Percentiles rank a stretch among this genome's conserved stretches.
These are phyloP conservation scores for Dothiorella sarmentorum DNA, from an alignment of 2,329 filamentous ascomycete species.

Conservation along the genomic window DNA sequence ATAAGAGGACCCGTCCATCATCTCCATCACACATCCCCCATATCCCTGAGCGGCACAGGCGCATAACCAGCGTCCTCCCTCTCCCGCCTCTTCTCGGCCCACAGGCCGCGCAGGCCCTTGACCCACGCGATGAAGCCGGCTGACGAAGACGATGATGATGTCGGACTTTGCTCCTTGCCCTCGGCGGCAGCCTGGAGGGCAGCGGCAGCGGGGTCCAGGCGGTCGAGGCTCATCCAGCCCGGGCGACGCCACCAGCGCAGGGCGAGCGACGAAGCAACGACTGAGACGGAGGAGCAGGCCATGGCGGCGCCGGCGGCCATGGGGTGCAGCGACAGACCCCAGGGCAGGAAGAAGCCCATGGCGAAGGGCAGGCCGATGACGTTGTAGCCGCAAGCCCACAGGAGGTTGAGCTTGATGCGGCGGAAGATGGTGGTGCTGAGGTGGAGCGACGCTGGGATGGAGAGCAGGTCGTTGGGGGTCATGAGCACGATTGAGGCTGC, in stretches of 20 bases:
- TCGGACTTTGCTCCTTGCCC: too few relatives aligned
- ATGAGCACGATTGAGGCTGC: conserved; percentile 95
- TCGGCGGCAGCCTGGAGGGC: background rate
- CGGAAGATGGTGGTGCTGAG: conserved; percentile 82
- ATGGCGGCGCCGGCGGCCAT: conserved; percentile 95
- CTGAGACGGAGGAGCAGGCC: conserved; percentile 85
- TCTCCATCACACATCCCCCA: conserved; percentile 29
- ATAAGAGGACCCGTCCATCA: too few relatives aligned
- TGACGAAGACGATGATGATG: too few relatives aligned
- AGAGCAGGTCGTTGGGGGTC: conserved; percentile 85
- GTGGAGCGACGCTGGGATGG: conserved; percentile 82
- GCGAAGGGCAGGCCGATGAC: conserved; percentile 86
- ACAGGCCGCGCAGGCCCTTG: conserved; percentile 29
- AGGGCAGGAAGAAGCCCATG: conserved; percentile 91
- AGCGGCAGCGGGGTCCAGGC: conserved; percentile 47
- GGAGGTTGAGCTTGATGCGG: conserved; percentile 89
- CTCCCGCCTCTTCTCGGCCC: conserved; percentile 35
- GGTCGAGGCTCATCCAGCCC: conserved; percentile 75
- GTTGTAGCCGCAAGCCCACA: conserved; percentile 94
- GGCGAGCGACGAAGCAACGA: conserved; percentile 78
- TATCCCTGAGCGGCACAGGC: conserved; percentile 41
- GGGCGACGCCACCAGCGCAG: conserved; percentile 85
- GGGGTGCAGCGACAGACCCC: conserved; percentile 83
- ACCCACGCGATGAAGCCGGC: background rate
- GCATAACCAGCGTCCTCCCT: conserved; percentile 43